Base-by-base conservation (phyloP, 345 rosid species). In the Streptanthus diversifolius region DNA sequence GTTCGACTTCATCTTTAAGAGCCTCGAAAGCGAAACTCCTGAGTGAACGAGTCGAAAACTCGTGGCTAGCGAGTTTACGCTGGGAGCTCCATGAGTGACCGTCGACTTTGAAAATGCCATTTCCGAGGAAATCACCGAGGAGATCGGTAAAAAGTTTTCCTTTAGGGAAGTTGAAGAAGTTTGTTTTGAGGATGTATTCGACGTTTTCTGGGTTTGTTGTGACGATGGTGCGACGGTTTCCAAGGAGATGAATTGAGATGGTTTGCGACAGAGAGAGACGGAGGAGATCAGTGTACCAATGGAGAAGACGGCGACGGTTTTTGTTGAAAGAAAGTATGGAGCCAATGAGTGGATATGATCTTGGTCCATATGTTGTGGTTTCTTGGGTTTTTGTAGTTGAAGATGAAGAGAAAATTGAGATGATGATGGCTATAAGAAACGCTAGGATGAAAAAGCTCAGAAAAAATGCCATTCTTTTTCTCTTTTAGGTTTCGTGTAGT, bases 51-150 rank as follows among this genome's bases (percentile, higher is more conserved):
- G 89, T 83, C 2, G 87, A 86, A 13, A 89, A 82, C 76, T 89
- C 90, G 19, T 81, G 79, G 63, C 88, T 82, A 3, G 96, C 90
- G 75, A 87, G 71, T 68, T 89, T 86, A 33, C 87, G 70, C 63
- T 89, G 92, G 14, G 88, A 84, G 76, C 45, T 79, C 96, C 92
- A 89, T 2, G 80, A 77, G 25, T 84, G 83, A 7, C 92, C 96
- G 17, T 89, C 96, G 9, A 80, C 86, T 39, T 81, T 84, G 81
- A 89, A 89, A 36, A 89, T 89, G n/a, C 96, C 96, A 3, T 62
- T 30, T 5, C 96, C 92, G n/a, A 89, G 82, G 17, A 89, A 82
- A 71, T 89, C 96, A 5, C 88, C 88, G 10, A 89, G 77, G 63
- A 87, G 72, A 5, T 77, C 57, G 0, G 87, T 81, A 80, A 87